These are phyloP conservation scores for Gynochthodes officinalis DNA, from an alignment of 257 asterid genomes.

Conservation along the genomic window DNA sequence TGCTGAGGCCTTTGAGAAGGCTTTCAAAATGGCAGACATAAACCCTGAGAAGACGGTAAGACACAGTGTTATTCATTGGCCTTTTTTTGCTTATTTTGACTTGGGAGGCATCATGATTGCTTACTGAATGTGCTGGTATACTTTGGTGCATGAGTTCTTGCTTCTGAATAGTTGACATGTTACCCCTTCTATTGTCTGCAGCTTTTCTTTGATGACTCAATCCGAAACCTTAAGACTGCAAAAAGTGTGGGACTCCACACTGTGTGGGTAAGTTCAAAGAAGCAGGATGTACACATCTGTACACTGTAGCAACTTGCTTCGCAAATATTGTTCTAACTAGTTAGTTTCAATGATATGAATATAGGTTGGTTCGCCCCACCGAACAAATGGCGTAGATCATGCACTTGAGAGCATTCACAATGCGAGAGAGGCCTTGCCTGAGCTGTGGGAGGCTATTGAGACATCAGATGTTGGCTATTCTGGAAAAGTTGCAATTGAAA, in stretches of 20 bases:
- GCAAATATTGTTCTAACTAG: background rate
- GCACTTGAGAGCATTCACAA: constrained; percentile 86
- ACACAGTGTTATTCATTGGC: background rate
- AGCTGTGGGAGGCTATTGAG: constrained; percentile 70
- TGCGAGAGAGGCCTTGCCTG: constrained; percentile 79
- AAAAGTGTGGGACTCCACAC: constrained; percentile 59
- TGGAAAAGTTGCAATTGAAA: constrained; percentile 51
- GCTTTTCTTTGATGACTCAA: constrained; percentile 86
- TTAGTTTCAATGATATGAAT: constrained; percentile 3
- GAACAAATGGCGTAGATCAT: constrained; percentile 58
- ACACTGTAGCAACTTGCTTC: background rate
- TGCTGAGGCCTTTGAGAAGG: constrained; percentile 56
- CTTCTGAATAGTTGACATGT: background rate
- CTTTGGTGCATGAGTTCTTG: background rate
- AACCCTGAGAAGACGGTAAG: constrained; percentile 75
- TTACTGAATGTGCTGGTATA: background rate
- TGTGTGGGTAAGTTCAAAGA: constrained; percentile 58
- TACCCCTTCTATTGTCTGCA: constrained; percentile 22
- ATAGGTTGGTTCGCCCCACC: constrained; percentile 72
- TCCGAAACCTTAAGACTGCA: constrained; percentile 80
- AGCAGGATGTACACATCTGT: background rate
- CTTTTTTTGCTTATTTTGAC: background rate
- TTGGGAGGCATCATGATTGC: background rate
- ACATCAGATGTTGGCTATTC: constrained; percentile 41
- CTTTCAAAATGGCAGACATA: constrained; percentile 59